These are phyloP conservation scores for Polyporus tsugae DNA, from an alignment of 1,284 basidiomycete species.

Conservation along the genomic window DNA sequence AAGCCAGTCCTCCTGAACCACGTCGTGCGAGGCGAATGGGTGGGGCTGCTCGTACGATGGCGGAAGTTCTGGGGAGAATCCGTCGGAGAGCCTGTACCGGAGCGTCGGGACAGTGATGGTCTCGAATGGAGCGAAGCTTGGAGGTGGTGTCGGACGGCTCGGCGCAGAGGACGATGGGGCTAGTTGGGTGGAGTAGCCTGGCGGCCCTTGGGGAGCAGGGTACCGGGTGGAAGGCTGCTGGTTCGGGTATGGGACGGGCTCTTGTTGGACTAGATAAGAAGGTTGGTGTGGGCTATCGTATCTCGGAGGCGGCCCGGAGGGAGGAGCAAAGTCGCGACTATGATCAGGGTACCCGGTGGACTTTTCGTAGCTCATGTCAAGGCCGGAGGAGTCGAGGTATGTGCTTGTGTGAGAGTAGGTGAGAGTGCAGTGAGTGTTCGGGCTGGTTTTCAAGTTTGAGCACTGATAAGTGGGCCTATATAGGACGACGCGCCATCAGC, in stretches of 20 bases:
- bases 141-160: not conserved
- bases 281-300: not conserved
- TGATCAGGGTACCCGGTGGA: not conserved
- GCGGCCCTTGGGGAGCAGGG: not conserved
- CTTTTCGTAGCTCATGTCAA: not conserved
- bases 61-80: constrained; percentile 27
- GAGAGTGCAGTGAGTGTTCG: too few relatives aligned
- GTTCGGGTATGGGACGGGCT: not conserved
- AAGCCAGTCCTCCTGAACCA: constrained; percentile 49
- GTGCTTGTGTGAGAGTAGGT: not conserved
- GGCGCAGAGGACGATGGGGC: not conserved
- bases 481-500: too few relatives aligned
- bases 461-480: too few relatives aligned
- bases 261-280: not conserved
- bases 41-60: constrained; percentile 36
- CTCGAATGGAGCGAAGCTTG: not conserved
- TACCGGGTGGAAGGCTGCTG: not conserved
- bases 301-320: not conserved
- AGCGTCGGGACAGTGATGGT: not conserved
- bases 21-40: constrained; percentile 49
- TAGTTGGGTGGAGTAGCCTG: not conserved
- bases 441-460: too few relatives aligned
- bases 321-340: not conserved
- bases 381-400: not conserved
- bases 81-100: constrained; percentile 3